Percentiles rank a stretch among this genome's conserved stretches.
These are phyloP conservation scores for Trypanosoma cruzi DNA, from an alignment of 208 protist genomes.

Conservation along the genomic window DNA sequence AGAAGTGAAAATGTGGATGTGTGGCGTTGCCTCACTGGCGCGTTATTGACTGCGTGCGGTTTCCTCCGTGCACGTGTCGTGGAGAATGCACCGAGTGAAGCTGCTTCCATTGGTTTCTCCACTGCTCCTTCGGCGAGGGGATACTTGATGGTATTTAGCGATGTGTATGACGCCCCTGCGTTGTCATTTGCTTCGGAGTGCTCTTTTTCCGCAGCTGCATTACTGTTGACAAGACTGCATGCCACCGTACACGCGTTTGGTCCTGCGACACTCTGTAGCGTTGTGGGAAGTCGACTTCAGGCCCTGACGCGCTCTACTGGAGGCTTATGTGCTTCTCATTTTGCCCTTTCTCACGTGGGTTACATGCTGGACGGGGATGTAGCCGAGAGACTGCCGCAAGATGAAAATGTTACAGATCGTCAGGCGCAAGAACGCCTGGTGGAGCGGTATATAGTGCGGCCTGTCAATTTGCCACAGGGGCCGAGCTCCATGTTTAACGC, in stretches of 20 bases:
- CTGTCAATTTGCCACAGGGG: constrained; percentile 48
- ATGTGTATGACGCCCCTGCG: constrained; percentile 22
- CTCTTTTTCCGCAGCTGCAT: constrained; percentile 52
- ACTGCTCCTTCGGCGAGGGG: constrained; percentile 5
- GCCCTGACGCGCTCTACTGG: constrained; percentile 25
- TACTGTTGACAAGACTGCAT: constrained; percentile 37
- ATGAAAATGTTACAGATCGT: constrained; percentile 21
- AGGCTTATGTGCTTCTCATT: constrained; percentile 14
- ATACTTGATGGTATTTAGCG: constrained; percentile 65
- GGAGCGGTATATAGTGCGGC: constrained; percentile 57
- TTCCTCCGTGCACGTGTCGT: constrained; percentile 46
- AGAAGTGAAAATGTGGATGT: constrained; percentile 10
- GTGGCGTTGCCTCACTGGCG: constrained; percentile 65
- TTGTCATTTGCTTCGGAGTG: constrained; percentile 66
- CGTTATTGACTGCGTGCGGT: constrained; percentile 56
- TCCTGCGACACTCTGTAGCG: constrained; percentile 5
- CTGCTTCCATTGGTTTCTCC: constrained; percentile 1
- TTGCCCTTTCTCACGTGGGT: constrained; percentile 25
- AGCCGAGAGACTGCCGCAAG: background rate
- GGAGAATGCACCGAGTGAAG: background rate
- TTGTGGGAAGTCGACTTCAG: constrained; percentile 7
- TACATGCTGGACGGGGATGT: background rate
- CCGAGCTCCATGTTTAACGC: background rate
- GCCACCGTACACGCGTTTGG: constrained; percentile 62
- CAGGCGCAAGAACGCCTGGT: constrained; percentile 56